Evolutionary conservation across 73 alveolate species (phyloP).

Genomic region (Paraurostyla sp.): DNA sequence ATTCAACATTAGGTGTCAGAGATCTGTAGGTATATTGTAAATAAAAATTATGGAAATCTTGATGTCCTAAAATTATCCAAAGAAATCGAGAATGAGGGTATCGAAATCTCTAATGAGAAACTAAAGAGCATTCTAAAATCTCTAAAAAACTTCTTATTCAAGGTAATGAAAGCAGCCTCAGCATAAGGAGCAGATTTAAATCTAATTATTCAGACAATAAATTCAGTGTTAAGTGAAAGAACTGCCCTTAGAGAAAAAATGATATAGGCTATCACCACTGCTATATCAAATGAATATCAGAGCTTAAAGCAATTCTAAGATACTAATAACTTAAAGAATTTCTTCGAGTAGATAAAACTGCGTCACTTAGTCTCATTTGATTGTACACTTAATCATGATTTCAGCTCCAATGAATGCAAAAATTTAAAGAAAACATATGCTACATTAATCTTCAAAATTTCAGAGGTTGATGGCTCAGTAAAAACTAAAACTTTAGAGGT

Average conservation of each 20-base stretch:
- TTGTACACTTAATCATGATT: constrained; percentile 19
- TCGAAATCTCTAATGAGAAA: constrained; percentile 40
- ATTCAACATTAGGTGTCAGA: constrained; percentile 20
- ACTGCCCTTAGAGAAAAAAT: constrained; percentile 32
- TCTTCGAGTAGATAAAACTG: constrained; percentile 43
- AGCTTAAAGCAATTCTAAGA: not conserved
- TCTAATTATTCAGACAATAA: not conserved
- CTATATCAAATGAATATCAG: not conserved
- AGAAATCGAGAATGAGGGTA: constrained; percentile 55
- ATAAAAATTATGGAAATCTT: constrained; percentile 17
- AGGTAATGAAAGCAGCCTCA: constrained; percentile 20
- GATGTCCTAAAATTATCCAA: constrained; percentile 31
- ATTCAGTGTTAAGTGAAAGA: not conserved
- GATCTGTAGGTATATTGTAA: not conserved
- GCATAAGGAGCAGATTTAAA: not conserved
- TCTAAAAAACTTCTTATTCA: constrained; percentile 14
- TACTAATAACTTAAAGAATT: constrained; percentile 20
- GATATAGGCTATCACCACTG: not conserved
- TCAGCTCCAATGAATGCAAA: not conserved
- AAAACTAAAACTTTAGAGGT: constrained; percentile 6
- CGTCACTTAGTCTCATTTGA: constrained; percentile 27
- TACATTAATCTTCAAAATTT: constrained; percentile 3
- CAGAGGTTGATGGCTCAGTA: constrained; percentile 39
- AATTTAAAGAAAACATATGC: constrained; percentile 40
- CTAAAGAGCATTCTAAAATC: not conserved